Evolutionary conservation across 2,329 filamentous ascomycete genomes (phyloP).

Genomic region (Stemphylium vesicarium): DNA sequence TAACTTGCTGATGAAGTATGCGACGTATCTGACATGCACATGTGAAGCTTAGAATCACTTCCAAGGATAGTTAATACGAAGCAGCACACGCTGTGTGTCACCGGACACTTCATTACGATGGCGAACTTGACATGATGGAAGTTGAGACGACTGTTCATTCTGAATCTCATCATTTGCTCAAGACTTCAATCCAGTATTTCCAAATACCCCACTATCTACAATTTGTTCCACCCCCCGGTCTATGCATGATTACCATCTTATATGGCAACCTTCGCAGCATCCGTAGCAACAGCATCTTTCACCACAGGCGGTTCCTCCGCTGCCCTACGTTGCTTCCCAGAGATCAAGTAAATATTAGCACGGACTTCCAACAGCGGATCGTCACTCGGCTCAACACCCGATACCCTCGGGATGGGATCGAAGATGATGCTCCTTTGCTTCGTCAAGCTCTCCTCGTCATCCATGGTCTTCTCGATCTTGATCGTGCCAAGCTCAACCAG

Average conservation of each 20-base stretch:
- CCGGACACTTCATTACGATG: too few species aligned
- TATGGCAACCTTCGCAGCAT: constrained; percentile 10
- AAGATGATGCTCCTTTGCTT: constrained; percentile 63
- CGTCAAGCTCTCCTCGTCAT: constrained; percentile 50
- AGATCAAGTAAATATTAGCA: constrained; percentile 62
- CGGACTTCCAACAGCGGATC: constrained; percentile 65
- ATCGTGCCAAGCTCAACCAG: constrained; percentile 60
- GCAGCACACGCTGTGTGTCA: too few species aligned
- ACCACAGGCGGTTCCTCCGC: constrained; percentile 31
- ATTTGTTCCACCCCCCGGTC: neutral
- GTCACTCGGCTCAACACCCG: constrained; percentile 59
- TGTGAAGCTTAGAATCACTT: too few species aligned
- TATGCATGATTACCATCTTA: neutral
- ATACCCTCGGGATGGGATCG: constrained; percentile 63
- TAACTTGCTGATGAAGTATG: too few species aligned
- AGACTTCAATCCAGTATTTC: too few species aligned
- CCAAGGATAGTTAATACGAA: too few species aligned
- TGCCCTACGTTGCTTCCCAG: constrained; percentile 60
- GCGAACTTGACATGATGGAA: too few species aligned
- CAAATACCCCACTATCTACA: neutral
- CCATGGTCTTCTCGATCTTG: constrained; percentile 51
- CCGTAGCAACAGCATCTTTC: constrained; percentile 1
- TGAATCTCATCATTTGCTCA: too few species aligned
- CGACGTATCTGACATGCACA: too few species aligned
- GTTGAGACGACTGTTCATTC: too few species aligned